Base-by-base conservation (phyloP, 2,329 filamentous ascomycete genomes). In the Ceratocystis smalleyi region DNA sequence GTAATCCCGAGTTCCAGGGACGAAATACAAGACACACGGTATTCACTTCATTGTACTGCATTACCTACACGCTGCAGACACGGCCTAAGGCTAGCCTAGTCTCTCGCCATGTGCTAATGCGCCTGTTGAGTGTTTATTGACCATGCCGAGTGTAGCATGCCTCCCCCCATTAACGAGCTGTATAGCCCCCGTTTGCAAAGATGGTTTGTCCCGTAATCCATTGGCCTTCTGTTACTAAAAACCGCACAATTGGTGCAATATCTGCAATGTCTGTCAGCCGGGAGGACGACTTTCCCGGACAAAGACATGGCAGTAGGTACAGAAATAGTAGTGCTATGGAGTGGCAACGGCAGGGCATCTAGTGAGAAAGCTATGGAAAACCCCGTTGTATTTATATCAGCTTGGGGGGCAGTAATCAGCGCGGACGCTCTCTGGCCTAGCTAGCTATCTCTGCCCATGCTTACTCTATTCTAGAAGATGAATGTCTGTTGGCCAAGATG, bases 101-200 rank as follows among this genome's bases (percentile, higher is more conserved):
- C 19, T 49, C 22, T 19, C 47, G 12, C 12, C 8, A 49, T 49
- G 19, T 49, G 19, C 47, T 10, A 49, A 49, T 24, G 12, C 2
- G 8, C 19, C 12, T 2, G 22, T 22, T n/a, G 12, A 24, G 12
- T 10, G 3, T 22, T 24, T 22, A 4, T 49, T 49, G 47, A 10
- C 17, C 7, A 12, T 40, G 10, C 10, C 35, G 35, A 40, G 35
- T 15, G 12, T 12, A 12, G 35, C 10, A 40, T 40, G 12, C 35
- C 19, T 30, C 17, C 51, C 17, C 27, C 27, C 15, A 55, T 62
- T 69, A 77, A 32, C 76, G 73, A 40, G 75, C 77, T 1, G 76
- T 78, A 66, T 78, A 78, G 8, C 76, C 76, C 10, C 76, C 76
- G 66, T 79, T 78, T n/a, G 75, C 74, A 70, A 78, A 77, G 67